Evolutionary conservation across 352 stramenopile genomes (phyloP), one percentile per base, ranked within the genome.

Genomic region (Pythium sukuiense): DNA sequence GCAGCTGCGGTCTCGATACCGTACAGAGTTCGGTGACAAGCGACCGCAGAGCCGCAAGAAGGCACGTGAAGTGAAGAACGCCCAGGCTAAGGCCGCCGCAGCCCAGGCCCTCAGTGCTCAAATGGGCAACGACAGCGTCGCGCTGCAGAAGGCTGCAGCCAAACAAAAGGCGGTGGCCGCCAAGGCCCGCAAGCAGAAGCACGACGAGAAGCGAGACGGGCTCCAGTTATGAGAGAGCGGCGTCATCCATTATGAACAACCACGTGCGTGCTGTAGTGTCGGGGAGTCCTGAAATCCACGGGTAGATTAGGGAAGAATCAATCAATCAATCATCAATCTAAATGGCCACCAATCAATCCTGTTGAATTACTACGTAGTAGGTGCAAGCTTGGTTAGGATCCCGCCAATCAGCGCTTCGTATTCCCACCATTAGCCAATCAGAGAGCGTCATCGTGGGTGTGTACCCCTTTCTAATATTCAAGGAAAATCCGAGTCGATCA

Each of bases 11-110:
- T 92, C 83, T 55, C 81, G 83, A n/a, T 90, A 87, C 69, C 83
- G 83, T 20, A 89, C 83, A 32, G 70, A 89, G 41, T 92, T 90
- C 49, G 83, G 83, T 29, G 83, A 92, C 71, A 92, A 92, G 65
- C 80, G 81, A 2, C 83, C 83, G 24, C 81, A 92, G 65, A 88
- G 85, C 58, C 65, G 61, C 18, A 66, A 67, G 35, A 64, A 52
- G 11, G 54, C 52, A 1, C 54, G 60, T 39, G 56, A 72, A 24
- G 57, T 56, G 46, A 72, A 72, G 55, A 69, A 72, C 52, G 56
- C 56, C 18, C 50, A 52, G 6, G 65, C 65, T 58, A 70, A 65
- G 64, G 64, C 57, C 24, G 58, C 56, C 2, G 64, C 64, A 6
- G 52, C 41, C 0, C 49, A 65, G 12, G n/a, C 50, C 12, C 16